Conservation (phyloP, 2,329 filamentous ascomycete genomes). For the Daldinia sp. region DNA sequence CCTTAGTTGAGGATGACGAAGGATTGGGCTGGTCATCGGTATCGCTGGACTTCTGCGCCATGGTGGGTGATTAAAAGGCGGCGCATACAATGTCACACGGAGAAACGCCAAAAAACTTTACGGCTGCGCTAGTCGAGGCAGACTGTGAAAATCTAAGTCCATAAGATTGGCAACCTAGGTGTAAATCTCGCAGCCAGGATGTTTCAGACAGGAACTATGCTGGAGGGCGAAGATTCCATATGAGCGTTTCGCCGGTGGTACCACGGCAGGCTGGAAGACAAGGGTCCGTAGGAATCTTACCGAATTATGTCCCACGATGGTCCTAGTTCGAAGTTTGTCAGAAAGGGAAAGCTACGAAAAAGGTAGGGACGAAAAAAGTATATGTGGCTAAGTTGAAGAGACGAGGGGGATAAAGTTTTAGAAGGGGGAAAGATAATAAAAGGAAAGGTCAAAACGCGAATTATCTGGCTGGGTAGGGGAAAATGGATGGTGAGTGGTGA, state of each 20-base stretch:
- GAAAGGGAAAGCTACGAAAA: slow-evolving; percentile 25
- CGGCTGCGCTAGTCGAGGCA: slow-evolving; percentile 45
- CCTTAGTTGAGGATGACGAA: slow-evolving; percentile 52
- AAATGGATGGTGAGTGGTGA: slow-evolving; percentile 36
- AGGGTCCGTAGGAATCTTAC: slow-evolving; percentile 44
- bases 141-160: slow-evolving; percentile 47
- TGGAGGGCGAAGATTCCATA: slow-evolving; percentile 39
- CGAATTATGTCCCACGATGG: slow-evolving; percentile 42
- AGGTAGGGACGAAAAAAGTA: slow-evolving; percentile 32
- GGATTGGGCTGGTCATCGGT: slow-evolving; percentile 53
- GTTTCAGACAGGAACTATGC: slow-evolving; percentile 45
- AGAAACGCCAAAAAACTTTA: slow-evolving; percentile 49
- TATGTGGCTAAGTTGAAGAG: slow-evolving; percentile 28
- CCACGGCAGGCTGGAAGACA: slow-evolving; percentile 42
- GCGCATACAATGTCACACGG: slow-evolving; percentile 52
- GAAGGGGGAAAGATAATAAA: slow-evolving; percentile 19
- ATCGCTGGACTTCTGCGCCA: slow-evolving; percentile 53
- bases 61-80: slow-evolving; percentile 53
- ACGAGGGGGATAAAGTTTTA: slow-evolving; percentile 21
- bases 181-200: slow-evolving; percentile 44
- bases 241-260: slow-evolving; percentile 44
- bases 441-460: slow-evolving; percentile 36
- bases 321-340: slow-evolving; percentile 36
- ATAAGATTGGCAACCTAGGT: slow-evolving; percentile 47
- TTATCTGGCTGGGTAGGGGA: slow-evolving; percentile 39